A percentile compares a stretch with the other conserved stretches of the same genome.
Evolutionary conservation across 371 early-diverging fungal species (phyloP).

Genomic region (Rhizomucor pusillus): DNA sequence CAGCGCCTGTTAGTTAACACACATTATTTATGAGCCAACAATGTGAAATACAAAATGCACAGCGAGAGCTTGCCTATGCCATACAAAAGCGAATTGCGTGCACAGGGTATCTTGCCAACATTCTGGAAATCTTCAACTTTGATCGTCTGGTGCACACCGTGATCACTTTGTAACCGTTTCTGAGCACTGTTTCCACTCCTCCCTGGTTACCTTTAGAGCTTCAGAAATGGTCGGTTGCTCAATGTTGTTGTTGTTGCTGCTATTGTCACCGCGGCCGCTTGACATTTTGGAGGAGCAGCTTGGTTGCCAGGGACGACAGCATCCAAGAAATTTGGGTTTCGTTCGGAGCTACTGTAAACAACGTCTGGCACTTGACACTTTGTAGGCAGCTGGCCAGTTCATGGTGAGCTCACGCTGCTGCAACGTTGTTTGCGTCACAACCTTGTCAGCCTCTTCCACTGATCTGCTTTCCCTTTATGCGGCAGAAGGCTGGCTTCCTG

Average conservation of each 20-base stretch:
- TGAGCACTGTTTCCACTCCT: too few relatives aligned
- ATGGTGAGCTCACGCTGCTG: too few relatives aligned
- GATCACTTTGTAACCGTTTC: neutral
- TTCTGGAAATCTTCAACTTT: conserved; percentile 47
- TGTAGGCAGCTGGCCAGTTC: too few relatives aligned
- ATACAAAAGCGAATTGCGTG: conserved; percentile 44
- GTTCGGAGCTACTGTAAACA: too few relatives aligned
- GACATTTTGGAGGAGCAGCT: too few relatives aligned
- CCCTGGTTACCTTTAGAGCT: conserved; percentile 12
- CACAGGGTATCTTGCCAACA: conserved; percentile 46
- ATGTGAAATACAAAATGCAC: neutral
- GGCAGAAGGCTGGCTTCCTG: too few relatives aligned
- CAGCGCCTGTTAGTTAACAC: conserved; percentile 22
- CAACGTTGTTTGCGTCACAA: too few relatives aligned
- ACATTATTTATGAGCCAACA: neutral
- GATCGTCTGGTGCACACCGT: conserved; percentile 47
- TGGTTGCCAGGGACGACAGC: too few relatives aligned
- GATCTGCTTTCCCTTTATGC: too few relatives aligned
- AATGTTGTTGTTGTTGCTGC: conserved; percentile 1
- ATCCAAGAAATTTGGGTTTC: too few relatives aligned
- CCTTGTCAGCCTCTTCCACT: too few relatives aligned
- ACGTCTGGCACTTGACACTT: too few relatives aligned
- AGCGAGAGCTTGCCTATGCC: conserved; percentile 34
- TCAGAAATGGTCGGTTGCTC: conserved; percentile 13
- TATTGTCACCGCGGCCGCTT: neutral